Evolutionary conservation across 2,329 filamentous ascomycete species (phyloP).

Genomic region (Penicillium hesseltinei): DNA sequence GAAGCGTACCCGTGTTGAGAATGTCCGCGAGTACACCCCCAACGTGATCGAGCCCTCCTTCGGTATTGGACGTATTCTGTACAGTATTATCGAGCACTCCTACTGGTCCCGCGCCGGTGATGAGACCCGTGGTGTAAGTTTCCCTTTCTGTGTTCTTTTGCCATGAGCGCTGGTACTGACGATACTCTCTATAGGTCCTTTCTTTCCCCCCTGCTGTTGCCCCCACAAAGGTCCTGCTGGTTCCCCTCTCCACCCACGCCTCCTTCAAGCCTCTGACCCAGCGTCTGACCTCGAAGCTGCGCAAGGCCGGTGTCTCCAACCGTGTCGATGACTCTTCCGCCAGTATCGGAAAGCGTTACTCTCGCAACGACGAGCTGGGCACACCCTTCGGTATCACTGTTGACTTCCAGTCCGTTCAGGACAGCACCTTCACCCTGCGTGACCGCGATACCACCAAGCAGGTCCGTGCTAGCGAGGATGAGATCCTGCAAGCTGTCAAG

Average conservation of each 20-base stretch:
- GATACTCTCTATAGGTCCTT: slow-evolving; percentile 53
- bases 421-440: slow-evolving; percentile 79
- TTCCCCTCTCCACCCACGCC: slow-evolving; percentile 78
- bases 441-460: slow-evolving; percentile 90
- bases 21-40: slow-evolving; percentile 85
- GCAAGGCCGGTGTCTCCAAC: slow-evolving; percentile 73
- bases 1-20: slow-evolving; percentile 76
- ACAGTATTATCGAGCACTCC: slow-evolving; percentile 87
- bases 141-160: neutral
- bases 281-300: slow-evolving; percentile 71
- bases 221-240: slow-evolving; percentile 92
- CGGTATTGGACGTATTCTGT: slow-evolving; percentile 91
- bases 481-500: slow-evolving; percentile 73
- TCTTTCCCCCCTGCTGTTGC: slow-evolving; percentile 75
- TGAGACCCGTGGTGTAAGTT: slow-evolving; percentile 80
- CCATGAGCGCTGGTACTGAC: slow-evolving; percentile 5
- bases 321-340: slow-evolving; percentile 87
- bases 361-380: slow-evolving; percentile 91
- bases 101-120: slow-evolving; percentile 89
- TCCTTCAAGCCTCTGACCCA: slow-evolving; percentile 77
- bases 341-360: slow-evolving; percentile 91
- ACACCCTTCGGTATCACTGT: slow-evolving; percentile 92
- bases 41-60: slow-evolving; percentile 98
- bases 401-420: slow-evolving; percentile 92
- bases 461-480: slow-evolving; percentile 77